Evolutionary conservation across 441 rosid species (phyloP), one percentile per base, ranked within the genome.

Genomic region (Corymbia calophylla): DNA sequence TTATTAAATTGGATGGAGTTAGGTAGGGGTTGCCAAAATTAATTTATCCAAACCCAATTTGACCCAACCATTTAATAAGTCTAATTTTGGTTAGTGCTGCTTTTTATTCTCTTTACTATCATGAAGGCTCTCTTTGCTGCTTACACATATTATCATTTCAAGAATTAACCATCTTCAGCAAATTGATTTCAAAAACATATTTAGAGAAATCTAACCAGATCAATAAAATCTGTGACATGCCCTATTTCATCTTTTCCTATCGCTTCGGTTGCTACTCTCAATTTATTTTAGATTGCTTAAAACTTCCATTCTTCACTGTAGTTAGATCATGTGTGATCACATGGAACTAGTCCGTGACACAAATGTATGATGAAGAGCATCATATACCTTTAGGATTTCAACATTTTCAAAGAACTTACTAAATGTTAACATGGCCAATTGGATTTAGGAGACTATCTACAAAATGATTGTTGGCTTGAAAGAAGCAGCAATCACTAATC

Each of bases 41-140:
- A 21, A 12, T 23, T 23, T 3, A 58, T 23, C 0, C 3, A 58
- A 58, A 9, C 6, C 0, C 62, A 23, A 58, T 58, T 0, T 0
- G 3, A 58, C 14, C 29, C 29, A 4, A 23, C 29, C 10, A 23
- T 23, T 58, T 58, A 23, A 58, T 1, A 58, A 0, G 62, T 23
- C 3, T 56, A 4, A 56, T 56, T 27, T 60, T 3, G 1, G 8
- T 13, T 60, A 25, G 0, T 55, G 4, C 10, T 55, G 0, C 25
- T 0, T 19, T 55, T 55, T 10, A 55, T 55, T 55, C 60, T 21
- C 5, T 55, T 55, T 60, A 60, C 0, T 3, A 1, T 60, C 0
- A 60, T 27, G 15, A 27, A 60, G 66, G 31, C 68, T 0, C 31
- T 27, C 32, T 27, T 62, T 13, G 68, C 17, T 29, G 7, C 32